Evolutionary conservation across 2,329 filamentous ascomycete species (phyloP), one percentile per base, ranked within the genome.

Genomic region (Diaporthe citriasiana): DNA sequence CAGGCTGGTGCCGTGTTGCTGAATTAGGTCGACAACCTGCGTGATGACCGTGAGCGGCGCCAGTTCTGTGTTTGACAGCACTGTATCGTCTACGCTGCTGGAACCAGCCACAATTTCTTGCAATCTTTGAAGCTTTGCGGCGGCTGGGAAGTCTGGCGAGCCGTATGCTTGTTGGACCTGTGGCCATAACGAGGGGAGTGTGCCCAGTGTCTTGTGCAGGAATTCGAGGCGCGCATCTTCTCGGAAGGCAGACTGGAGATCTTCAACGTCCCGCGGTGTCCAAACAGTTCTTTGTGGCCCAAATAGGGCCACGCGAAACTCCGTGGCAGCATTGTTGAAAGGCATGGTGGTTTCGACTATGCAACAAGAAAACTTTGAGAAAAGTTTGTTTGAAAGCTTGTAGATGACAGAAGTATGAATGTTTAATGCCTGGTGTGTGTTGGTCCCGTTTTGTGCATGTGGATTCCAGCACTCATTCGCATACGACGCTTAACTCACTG

Each of bases 11-110:
- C 65, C 33, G 1, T 56, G 6, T 45, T 53, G 66, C 50, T 70
- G 66, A 57, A 70, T 42, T 10, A 60, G 40, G 42, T 73, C 72
- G 51, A 72, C 71, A 42, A 72, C 8, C 9, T 72, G 71, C 9
- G 35, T 56, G 25, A 68, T n/a, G 10, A 72, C 59, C 4, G 70
- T 72, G 19, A 72, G 27, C 17, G 47, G 38, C 15, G 55, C 70
- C 19, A 66, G 35, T 17, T 51, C 38, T n/a, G 57, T 65, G 19
- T 56, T 72, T 19, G 51, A 53, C 27, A 55, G 22, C 30, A 27
- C 60, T 35, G 42, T 35, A 25, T 38, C 42, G 8, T 38, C 45
- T 66, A 66, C 19, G 27, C 13, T 25, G 22, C 60, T 51, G 45
- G 60, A 38, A 17, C 60, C 60, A 51, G 27, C 60, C 30, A 51